Evolutionary conservation across 1,139 yeast genomes (phyloP).

Genomic region (Yarrowia galli): DNA sequence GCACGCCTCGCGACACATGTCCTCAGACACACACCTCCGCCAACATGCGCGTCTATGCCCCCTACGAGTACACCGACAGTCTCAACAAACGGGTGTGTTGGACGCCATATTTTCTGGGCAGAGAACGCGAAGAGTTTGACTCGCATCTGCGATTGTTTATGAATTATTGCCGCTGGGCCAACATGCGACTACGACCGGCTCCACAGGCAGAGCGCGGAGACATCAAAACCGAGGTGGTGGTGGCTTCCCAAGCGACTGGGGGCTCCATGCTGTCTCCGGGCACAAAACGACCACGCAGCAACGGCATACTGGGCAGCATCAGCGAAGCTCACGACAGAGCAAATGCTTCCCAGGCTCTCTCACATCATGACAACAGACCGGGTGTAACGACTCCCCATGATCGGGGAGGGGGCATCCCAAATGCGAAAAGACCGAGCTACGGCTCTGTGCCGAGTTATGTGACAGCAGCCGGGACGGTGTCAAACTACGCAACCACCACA

Average conservation of each 20-base stretch:
- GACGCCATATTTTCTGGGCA: conserved; percentile 50
- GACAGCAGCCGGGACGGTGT: background rate
- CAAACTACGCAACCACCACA: background rate
- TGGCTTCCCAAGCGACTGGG: background rate
- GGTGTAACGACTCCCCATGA: background rate
- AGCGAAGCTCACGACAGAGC: conserved; percentile 24
- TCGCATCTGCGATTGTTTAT: conserved; percentile 46
- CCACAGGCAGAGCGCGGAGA: conserved; percentile 41
- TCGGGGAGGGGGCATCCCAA: background rate
- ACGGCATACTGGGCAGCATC: conserved; percentile 12
- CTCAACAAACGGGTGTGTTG: conserved; percentile 49
- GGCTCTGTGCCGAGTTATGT: background rate
- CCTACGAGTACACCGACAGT: conserved; percentile 49
- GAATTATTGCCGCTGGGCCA: conserved; percentile 46
- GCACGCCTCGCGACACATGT: conserved; percentile 7
- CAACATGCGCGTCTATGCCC: conserved; percentile 46
- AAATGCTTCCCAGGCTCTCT: background rate
- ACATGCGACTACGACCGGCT: conserved; percentile 47
- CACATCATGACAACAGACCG: background rate
- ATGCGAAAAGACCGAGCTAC: conserved; percentile 18
- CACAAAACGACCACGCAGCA: conserved; percentile 6
- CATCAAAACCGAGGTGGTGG: conserved; percentile 29
- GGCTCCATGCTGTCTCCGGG: conserved; percentile 7
- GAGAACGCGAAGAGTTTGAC: conserved; percentile 49
- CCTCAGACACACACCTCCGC: conserved; percentile 37